Base-by-base conservation (phyloP, 805 yeast species). In the Ogataea populi-albae region DNA sequence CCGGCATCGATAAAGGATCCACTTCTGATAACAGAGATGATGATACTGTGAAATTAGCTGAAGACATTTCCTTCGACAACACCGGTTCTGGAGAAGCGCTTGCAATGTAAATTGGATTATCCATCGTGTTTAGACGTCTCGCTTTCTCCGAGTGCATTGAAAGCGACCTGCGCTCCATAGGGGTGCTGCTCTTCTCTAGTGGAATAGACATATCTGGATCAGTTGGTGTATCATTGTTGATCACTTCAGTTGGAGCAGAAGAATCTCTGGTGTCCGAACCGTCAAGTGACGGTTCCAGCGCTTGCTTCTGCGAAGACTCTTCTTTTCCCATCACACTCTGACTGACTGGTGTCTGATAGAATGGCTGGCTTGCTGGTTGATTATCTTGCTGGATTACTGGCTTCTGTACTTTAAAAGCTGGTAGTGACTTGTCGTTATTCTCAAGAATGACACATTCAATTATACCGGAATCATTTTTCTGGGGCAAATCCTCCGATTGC, bases 1-100 rank as follows among this genome's bases (percentile, higher is more conserved):
- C 49, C 45, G 38, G 46, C 48, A 40, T 58, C 32, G 43, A 52
- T 42, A 32, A 49, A 14, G 48, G 59, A 46, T 41, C 59, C 32
- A 17, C 49, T 28, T 31, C 51, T 38, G 35, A 46, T 44, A 38
- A 38, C 29, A 38, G 33, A 4, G 40, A 30, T 8, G 22, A 10
- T 6, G 30, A 30, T 11, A 30, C 32, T 15, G 28, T 24, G 10
- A 21, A 16, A 19, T 23, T 23, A 6, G 23, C 11, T 6, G 30
- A 27, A 12, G 10, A 37, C 33, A 23, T 43, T 6, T 38, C 32
- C 50, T 49, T 16, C 45, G 50, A 5, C 43, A 52, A 12, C 41
- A 47, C 3, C 47, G 46, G 24, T 49, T 52, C 27, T 49, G 58
- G 23, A 52, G 48, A 44, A 7, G 20, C 32, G 30, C 48, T 44